phyloP scores from a whole-genome alignment of 139 green algal species.

The Parachlorella kessleri region DNA sequence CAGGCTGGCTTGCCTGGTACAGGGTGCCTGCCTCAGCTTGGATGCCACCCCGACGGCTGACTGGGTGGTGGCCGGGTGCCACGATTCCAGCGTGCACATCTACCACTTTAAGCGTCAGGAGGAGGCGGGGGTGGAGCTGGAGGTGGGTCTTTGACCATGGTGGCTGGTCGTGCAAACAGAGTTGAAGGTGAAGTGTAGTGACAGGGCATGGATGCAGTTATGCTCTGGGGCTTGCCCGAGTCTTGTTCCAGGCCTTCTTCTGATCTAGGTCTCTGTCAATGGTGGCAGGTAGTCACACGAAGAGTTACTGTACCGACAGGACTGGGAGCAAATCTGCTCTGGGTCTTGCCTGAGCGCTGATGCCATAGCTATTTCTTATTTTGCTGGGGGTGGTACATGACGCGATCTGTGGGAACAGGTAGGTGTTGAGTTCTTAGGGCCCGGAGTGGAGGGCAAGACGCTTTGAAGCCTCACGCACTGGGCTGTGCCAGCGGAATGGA shows the following conservation, averaged over 20 bases:
- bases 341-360: too few relatives aligned
- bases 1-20: too few relatives aligned
- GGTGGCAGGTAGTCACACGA: not conserved
- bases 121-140: conserved; percentile 17
- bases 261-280: conserved; percentile 16
- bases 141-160: not conserved
- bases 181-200: not conserved
- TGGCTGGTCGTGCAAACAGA: not conserved
- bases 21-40: conserved; percentile 12
- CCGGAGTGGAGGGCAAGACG: too few relatives aligned
- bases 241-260: not conserved
- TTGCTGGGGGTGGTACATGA: too few relatives aligned
- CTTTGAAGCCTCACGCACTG: not conserved
- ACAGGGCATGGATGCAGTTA: not conserved
- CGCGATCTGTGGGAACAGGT: too few relatives aligned
- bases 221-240: not conserved
- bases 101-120: conserved; percentile 16
- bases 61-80: conserved; percentile 32
- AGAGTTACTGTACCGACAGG: not conserved
- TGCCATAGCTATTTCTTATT: too few relatives aligned
- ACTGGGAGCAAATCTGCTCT: not conserved
- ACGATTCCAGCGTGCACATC: conserved; percentile 38
- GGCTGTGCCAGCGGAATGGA: not conserved
- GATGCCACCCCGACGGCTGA: conserved; percentile 12
- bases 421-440: too few relatives aligned